Evolutionary conservation across 164 flowering plant species (phyloP).

Genomic region (Liriodendron chinense): DNA sequence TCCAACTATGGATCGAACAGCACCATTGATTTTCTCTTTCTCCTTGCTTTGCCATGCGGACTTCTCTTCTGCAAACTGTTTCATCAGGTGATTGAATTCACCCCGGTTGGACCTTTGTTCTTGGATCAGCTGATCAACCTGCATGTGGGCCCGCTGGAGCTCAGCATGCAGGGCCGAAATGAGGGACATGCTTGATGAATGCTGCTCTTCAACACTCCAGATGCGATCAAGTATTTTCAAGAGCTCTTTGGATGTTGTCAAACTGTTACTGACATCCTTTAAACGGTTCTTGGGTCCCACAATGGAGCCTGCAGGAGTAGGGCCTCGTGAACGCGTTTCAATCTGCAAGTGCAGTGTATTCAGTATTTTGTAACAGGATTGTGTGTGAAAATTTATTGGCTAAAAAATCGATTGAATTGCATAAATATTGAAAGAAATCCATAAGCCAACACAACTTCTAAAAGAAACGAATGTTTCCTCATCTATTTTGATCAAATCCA

Average conservation of each 20-base stretch:
- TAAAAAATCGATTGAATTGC: neutral
- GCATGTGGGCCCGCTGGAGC: slow-evolving; percentile 79
- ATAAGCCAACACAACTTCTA: neutral
- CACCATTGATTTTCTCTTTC: slow-evolving; percentile 53
- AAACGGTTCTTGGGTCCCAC: slow-evolving; percentile 48
- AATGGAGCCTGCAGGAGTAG: slow-evolving; percentile 46
- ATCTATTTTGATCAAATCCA: neutral
- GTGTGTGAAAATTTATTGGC: neutral
- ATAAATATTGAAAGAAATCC: neutral
- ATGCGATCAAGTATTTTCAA: slow-evolving; percentile 73
- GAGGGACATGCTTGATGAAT: slow-evolving; percentile 74
- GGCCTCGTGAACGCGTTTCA: slow-evolving; percentile 60
- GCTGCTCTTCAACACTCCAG: slow-evolving; percentile 73
- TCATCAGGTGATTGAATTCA: slow-evolving; percentile 61
- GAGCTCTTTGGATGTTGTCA: slow-evolving; percentile 87
- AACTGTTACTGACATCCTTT: slow-evolving; percentile 73
- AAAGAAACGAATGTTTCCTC: neutral
- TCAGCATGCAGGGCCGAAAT: slow-evolving; percentile 83
- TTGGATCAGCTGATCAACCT: slow-evolving; percentile 66
- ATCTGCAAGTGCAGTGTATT: slow-evolving; percentile 36
- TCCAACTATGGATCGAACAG: slow-evolving; percentile 62
- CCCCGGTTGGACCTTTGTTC: slow-evolving; percentile 57
- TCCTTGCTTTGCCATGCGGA: slow-evolving; percentile 73
- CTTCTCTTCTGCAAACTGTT: slow-evolving; percentile 77
- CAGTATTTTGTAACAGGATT: neutral